Conservation (phyloP, 2,329 filamentous ascomycete species). For the Apiospora aurea region DNA sequence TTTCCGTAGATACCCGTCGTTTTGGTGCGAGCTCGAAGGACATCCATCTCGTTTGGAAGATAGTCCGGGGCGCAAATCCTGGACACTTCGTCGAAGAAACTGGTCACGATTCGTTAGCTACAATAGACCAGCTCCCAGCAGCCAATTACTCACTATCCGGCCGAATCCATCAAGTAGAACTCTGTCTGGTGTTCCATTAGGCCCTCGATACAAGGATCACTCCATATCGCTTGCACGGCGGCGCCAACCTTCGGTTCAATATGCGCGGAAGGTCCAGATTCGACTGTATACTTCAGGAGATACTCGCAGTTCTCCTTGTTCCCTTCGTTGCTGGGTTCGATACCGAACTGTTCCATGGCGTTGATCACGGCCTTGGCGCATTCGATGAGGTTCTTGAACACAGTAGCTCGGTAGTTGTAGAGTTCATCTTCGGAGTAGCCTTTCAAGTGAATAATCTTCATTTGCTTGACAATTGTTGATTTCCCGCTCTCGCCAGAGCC, state of each 20-base stretch:
- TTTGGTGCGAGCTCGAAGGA: constrained; percentile 93
- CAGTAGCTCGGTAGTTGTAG: constrained; percentile 90
- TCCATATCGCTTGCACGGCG: constrained; percentile 88
- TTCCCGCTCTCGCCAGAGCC: constrained; percentile 98
- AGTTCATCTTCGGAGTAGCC: constrained; percentile 95
- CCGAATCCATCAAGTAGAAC: constrained; percentile 99
- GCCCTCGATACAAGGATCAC: constrained; percentile 80
- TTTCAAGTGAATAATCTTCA: constrained; percentile 99
- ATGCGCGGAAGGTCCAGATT: constrained; percentile 86
- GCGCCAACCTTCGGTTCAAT: constrained; percentile 82
- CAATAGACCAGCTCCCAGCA: neutral
- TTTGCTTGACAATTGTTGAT: constrained; percentile 99
- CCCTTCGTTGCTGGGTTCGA: constrained; percentile 75
- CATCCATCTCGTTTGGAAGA: constrained; percentile 91
- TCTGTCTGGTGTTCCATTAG: constrained; percentile 95
- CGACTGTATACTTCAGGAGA: constrained; percentile 85
- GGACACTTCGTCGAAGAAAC: constrained; percentile 93
- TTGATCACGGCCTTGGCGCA: constrained; percentile 93
- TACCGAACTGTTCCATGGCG: constrained; percentile 90
- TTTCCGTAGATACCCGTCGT: constrained; percentile 99
- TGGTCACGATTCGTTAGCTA: constrained; percentile 46
- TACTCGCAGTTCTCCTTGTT: constrained; percentile 81
- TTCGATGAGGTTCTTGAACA: constrained; percentile 98
- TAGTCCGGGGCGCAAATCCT: constrained; percentile 87
- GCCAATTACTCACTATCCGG: constrained; percentile 79